Evolutionary conservation across 305 asterid genomes (phyloP).

Genomic region (Andrographis paniculata): DNA sequence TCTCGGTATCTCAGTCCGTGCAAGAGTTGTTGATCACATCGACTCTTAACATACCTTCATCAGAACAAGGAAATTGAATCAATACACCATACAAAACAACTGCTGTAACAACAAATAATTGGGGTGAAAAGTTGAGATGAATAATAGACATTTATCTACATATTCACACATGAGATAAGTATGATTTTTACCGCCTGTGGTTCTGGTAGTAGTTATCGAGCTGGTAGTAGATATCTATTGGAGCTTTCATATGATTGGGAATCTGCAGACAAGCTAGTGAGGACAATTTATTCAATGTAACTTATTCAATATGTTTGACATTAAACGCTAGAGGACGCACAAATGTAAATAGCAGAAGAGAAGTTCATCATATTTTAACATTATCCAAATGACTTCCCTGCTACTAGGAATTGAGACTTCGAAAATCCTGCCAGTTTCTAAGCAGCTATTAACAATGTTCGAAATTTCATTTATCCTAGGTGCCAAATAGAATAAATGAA

Average conservation of each 20-base stretch:
- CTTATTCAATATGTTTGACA: too few relatives aligned
- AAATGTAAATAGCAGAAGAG: too few relatives aligned
- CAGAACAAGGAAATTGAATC: conserved; percentile 16
- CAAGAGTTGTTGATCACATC: conserved; percentile 61
- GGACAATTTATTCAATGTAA: conserved; percentile 9
- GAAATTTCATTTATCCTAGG: too few relatives aligned
- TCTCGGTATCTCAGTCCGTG: conserved; percentile 40
- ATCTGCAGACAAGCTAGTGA: conserved; percentile 29
- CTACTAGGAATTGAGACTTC: too few relatives aligned
- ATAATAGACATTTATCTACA: conserved; percentile 3
- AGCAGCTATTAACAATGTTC: too few relatives aligned
- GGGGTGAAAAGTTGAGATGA: background rate
- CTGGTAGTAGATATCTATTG: conserved; percentile 69
- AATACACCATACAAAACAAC: conserved; percentile 8
- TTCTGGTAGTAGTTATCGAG: conserved; percentile 86
- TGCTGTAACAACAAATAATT: too few relatives aligned
- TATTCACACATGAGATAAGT: background rate
- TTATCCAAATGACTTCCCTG: too few relatives aligned
- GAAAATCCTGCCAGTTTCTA: too few relatives aligned
- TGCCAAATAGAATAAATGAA: too few relatives aligned
- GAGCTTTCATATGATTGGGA: conserved; percentile 65
- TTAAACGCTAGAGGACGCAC: too few relatives aligned
- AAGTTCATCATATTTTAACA: too few relatives aligned
- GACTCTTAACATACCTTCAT: conserved; percentile 69
- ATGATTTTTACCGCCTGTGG: conserved; percentile 52